Percentiles rank a stretch among this genome's conserved stretches.
These are phyloP conservation scores for Lentinula detonsa DNA, from an alignment of 768 basidiomycete species.

Conservation along the genomic window DNA sequence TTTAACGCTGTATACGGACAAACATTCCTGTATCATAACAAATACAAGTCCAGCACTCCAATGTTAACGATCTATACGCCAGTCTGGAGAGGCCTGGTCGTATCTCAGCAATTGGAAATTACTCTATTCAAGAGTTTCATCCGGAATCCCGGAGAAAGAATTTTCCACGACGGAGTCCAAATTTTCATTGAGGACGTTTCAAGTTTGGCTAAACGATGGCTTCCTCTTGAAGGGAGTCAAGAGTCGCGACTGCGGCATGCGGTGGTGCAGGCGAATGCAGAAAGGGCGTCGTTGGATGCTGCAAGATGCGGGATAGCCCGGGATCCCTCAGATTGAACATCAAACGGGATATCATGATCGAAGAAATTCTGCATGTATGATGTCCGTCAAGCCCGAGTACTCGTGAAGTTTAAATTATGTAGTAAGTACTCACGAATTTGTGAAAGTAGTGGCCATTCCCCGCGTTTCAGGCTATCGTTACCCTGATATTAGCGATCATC, in stretches of 20 bases:
- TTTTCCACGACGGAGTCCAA: no score
- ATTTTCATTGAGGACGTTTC: no score
- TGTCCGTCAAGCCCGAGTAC: neutral
- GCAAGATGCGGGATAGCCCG: slow-evolving; percentile 10
- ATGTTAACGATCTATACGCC: no score
- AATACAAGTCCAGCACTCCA: no score
- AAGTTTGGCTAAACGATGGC: neutral
- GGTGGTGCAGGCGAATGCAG: neutral
- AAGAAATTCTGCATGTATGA: slow-evolving; percentile 8
- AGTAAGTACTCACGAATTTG: neutral
- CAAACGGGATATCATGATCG: slow-evolving; percentile 13
- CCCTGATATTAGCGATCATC: neutral
- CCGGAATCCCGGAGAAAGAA: no score
- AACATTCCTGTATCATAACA: no score
- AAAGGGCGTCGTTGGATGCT: neutral
- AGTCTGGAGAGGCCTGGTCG: no score
- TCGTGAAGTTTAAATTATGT: no score
- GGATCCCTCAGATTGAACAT: slow-evolving; percentile 14
- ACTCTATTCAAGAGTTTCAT: no score
- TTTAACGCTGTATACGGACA: no score
- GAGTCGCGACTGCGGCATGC: neutral
- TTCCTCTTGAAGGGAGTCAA: neutral
- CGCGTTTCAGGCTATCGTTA: neutral
- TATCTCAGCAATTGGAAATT: no score
- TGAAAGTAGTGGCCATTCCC: slow-evolving; percentile 5